Percentiles rank a stretch among this genome's conserved stretches.
These are phyloP conservation scores for Colletotrichum lupini DNA, from an alignment of 2,329 filamentous ascomycete genomes.

Conservation along the genomic window DNA sequence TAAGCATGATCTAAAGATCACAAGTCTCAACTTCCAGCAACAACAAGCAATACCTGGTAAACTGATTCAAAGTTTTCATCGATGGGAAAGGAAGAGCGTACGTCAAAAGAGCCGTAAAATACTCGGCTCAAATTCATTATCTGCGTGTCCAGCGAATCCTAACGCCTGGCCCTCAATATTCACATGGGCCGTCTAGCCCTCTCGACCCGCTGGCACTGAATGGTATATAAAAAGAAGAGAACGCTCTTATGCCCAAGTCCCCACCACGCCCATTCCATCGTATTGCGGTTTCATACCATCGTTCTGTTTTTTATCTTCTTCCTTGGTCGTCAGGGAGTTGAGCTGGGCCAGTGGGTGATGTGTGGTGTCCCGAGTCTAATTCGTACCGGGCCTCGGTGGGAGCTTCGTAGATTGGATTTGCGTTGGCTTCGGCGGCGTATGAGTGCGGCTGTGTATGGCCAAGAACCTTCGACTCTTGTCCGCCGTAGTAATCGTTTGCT, in stretches of 20 bases:
- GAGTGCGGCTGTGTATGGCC: conserved; percentile 25
- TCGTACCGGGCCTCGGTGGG: conserved; percentile 26
- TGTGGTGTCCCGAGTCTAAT: conserved; percentile 9
- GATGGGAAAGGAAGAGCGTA: neutral
- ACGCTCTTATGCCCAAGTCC: neutral
- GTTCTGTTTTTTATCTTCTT: neutral
- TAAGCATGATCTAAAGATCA: no score
- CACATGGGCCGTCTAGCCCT: no score
- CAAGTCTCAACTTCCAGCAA: no score
- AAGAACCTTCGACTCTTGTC: conserved; percentile 15
- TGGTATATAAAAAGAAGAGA: neutral
- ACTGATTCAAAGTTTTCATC: no score
- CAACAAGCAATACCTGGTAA: no score
- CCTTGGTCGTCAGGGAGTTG: neutral
- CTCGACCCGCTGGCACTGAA: neutral
- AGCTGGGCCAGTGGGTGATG: neutral
- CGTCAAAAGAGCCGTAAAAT: no score
- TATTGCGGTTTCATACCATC: neutral
- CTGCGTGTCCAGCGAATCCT: neutral
- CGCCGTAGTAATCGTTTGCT: conserved; percentile 22
- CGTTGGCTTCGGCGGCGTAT: conserved; percentile 18
- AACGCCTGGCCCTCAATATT: neutral
- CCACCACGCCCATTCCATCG: no score
- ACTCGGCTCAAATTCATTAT: neutral
- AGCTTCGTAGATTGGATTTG: conserved; percentile 29